phyloP scores from a whole-genome alignment of 2,329 filamentous ascomycete genomes.

The Sodiomyces alkalinus region DNA sequence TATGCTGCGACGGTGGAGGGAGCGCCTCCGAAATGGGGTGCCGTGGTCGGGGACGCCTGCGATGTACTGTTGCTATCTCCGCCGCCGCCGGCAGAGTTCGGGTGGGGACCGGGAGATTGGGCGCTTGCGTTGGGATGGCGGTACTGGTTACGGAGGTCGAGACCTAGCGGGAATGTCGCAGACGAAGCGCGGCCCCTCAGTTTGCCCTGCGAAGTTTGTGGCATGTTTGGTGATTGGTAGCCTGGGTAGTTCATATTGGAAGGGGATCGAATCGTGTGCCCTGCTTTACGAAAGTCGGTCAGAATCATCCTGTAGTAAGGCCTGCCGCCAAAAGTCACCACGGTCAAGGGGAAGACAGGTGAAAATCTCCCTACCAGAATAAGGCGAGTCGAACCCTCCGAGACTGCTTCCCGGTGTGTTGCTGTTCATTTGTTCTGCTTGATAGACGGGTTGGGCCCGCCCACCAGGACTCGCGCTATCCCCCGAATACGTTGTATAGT shows the following conservation, averaged over 20 bases:
- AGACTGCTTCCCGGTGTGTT: constrained; percentile 19
- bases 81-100: constrained; percentile 13
- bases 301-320: too few species aligned
- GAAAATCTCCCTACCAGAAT: constrained; percentile 28
- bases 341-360: not conserved
- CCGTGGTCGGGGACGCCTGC: constrained; percentile 13
- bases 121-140: too few species aligned
- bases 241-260: constrained; percentile 34
- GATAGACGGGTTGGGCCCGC: constrained; percentile 34
- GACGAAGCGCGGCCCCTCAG: constrained; percentile 36
- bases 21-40: too few species aligned
- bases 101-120: constrained; percentile 24
- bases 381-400: constrained; percentile 35
- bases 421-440: constrained; percentile 28
- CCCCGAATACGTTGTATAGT: constrained; percentile 37
- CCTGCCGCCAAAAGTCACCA: not conserved
- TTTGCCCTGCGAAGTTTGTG: constrained; percentile 25
- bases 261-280: constrained; percentile 30
- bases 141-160: constrained; percentile 30
- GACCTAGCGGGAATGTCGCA: constrained; percentile 26
- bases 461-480: constrained; percentile 29
- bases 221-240: constrained; percentile 23
- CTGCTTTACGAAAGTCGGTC: too few species aligned
- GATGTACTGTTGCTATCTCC: constrained; percentile 9
- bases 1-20: constrained; percentile 20